A percentile compares a stretch with the other conserved stretches of the same genome.
These are phyloP conservation scores for Rhizophora mangle DNA, from an alignment of 345 rosid species.

Conservation along the genomic window DNA sequence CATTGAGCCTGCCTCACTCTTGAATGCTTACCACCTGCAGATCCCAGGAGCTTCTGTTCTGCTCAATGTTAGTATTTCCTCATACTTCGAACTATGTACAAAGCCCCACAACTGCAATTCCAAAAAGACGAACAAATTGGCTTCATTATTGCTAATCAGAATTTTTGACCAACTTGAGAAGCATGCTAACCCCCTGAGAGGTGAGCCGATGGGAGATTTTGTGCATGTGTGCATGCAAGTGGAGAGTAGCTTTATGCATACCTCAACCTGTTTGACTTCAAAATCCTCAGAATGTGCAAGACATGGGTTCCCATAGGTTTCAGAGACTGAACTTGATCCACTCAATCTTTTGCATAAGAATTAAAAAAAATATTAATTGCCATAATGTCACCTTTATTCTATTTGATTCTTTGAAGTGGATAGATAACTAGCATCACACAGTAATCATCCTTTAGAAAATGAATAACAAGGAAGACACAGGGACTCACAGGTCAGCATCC, in stretches of 20 bases:
- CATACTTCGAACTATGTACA: slow-evolving; percentile 75
- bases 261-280: slow-evolving; percentile 92
- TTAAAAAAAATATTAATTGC: slow-evolving; percentile 2
- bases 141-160: background rate
- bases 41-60: slow-evolving; percentile 66
- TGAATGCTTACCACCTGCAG: slow-evolving; percentile 57
- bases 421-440: background rate
- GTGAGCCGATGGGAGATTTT: background rate
- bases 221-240: background rate
- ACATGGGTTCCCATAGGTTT: slow-evolving; percentile 90
- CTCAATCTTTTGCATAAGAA: slow-evolving; percentile 44
- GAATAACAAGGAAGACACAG: slow-evolving; percentile 1
- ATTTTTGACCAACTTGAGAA: background rate
- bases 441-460: background rate
- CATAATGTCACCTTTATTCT: background rate
- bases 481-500: slow-evolving; percentile 77
- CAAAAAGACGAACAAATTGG: background rate
- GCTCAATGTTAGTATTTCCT: slow-evolving; percentile 72
- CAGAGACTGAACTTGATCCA: slow-evolving; percentile 91
- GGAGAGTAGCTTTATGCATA: slow-evolving; percentile 22
- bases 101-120: slow-evolving; percentile 84
- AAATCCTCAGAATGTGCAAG: slow-evolving; percentile 77
- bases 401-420: slow-evolving; percentile 5
- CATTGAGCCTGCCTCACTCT: background rate
- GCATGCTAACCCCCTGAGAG: too few relatives aligned